These are phyloP conservation scores for Aureobasidium sp. DNA, from an alignment of 2,329 filamentous ascomycete genomes.

Conservation along the genomic window DNA sequence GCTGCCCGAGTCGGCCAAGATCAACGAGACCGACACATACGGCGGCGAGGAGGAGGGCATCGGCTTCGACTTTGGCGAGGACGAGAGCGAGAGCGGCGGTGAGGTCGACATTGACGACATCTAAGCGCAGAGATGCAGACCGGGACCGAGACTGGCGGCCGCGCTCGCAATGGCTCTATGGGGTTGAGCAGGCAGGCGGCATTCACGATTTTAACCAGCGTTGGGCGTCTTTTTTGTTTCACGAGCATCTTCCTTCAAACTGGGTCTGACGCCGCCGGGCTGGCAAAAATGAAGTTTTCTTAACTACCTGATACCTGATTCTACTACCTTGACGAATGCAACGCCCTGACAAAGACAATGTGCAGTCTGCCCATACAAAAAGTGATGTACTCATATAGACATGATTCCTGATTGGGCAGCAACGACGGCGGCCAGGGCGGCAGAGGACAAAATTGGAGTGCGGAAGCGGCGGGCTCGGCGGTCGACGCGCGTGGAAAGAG, in stretches of 20 bases:
- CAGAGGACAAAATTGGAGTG: conserved; percentile 6
- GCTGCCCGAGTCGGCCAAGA: conserved; percentile 94
- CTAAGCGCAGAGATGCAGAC: conserved; percentile 32
- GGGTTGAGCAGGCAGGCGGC: background rate
- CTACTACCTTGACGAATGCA: conserved; percentile 1
- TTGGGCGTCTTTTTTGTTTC: conserved; percentile 12
- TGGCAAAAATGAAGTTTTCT: conserved; percentile 10
- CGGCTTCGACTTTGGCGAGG: conserved; percentile 98
- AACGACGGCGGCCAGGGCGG: background rate
- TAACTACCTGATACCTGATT: background rate
- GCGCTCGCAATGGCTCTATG: background rate
- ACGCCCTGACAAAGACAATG: background rate
- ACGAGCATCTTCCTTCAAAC: conserved; percentile 8
- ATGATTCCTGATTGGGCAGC: background rate
- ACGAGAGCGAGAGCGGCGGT: conserved; percentile 57
- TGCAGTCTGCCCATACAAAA: background rate
- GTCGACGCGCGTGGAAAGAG: background rate
- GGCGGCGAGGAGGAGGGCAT: conserved; percentile 87
- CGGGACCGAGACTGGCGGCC: background rate
- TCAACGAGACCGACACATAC: conserved; percentile 98
- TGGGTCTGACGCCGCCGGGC: conserved; percentile 8
- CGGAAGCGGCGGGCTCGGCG: conserved; percentile 7
- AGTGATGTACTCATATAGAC: background rate
- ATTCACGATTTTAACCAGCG: conserved; percentile 12
- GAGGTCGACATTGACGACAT: conserved; percentile 96